A percentile compares a stretch with the other conserved stretches of the same genome.
Evolutionary conservation across 1,284 basidiomycete species (phyloP).

Genomic region (Ceratobasidium sp.): DNA sequence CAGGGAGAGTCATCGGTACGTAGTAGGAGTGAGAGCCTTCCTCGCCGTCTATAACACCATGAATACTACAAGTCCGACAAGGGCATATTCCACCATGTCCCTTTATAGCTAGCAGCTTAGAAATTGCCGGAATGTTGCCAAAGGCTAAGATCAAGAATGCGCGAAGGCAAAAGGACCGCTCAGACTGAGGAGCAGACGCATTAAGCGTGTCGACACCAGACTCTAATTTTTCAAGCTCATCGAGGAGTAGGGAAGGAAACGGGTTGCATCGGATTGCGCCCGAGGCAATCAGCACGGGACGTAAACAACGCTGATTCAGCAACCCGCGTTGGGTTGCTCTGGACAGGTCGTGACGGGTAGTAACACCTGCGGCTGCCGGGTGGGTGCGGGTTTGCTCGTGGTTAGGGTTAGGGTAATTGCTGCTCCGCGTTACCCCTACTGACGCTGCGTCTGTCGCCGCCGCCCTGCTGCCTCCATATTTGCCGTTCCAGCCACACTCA

Average conservation of each 20-base stretch:
- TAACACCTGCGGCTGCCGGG: too few species aligned
- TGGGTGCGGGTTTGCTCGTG: too few species aligned
- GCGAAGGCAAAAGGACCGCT: constrained; percentile 43
- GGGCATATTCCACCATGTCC: constrained; percentile 52
- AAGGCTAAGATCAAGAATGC: constrained; percentile 34
- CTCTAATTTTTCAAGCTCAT: constrained; percentile 51
- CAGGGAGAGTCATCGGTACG: constrained; percentile 36
- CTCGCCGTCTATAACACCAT: constrained; percentile 48
- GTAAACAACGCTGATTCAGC: too few species aligned
- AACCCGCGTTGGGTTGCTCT: too few species aligned
- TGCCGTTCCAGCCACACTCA: too few species aligned
- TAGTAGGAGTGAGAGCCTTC: constrained; percentile 55
- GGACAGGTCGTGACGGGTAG: too few species aligned
- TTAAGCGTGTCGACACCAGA: constrained; percentile 52
- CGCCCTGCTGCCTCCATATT: too few species aligned
- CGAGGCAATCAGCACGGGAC: too few species aligned
- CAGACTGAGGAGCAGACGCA: neutral
- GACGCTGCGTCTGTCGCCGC: too few species aligned
- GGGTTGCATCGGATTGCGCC: too few species aligned
- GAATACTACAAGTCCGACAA: constrained; percentile 53
- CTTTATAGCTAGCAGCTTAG: constrained; percentile 51
- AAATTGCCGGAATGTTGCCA: constrained; percentile 53
- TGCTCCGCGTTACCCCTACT: too few species aligned
- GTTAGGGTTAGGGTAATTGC: too few species aligned
- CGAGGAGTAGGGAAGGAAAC: constrained; percentile 52